Percentiles rank a stretch among this genome's conserved stretches.
phyloP scores from a whole-genome alignment of 2,329 filamentous ascomycete genomes.

The Phaeosphaeria sp. region DNA sequence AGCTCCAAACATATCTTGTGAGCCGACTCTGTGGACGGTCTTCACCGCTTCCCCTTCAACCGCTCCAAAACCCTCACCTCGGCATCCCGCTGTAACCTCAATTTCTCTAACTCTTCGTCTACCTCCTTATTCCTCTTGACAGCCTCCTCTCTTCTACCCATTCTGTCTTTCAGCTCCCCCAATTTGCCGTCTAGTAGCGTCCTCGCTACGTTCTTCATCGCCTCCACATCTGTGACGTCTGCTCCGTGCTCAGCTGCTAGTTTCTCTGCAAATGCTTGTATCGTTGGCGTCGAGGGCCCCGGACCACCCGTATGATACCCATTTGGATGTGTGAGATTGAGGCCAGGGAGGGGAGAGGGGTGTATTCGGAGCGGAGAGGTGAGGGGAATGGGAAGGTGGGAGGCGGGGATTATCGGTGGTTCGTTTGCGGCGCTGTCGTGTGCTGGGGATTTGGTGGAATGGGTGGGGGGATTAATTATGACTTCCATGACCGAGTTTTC shows the following conservation, averaged over 20 bases:
- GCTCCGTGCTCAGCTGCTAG: slow-evolving; percentile 47
- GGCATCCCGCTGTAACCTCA: slow-evolving; percentile 53
- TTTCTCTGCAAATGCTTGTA: slow-evolving; percentile 46
- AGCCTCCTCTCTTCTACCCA: slow-evolving; percentile 49
- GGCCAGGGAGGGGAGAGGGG: slow-evolving; percentile 51
- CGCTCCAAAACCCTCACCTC: slow-evolving; percentile 54
- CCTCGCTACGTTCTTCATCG: slow-evolving; percentile 45
- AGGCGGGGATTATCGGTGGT: slow-evolving; percentile 37
- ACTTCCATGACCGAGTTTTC: slow-evolving; percentile 53
- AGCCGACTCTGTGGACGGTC: not conserved
- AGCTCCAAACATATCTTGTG: too few relatives aligned
- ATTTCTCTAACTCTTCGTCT: slow-evolving; percentile 51
- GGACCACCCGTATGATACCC: slow-evolving; percentile 59
- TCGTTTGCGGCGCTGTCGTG: slow-evolving; percentile 1
- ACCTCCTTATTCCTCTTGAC: slow-evolving; percentile 51
- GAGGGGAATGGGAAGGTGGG: slow-evolving; percentile 52
- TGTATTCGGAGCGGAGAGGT: slow-evolving; percentile 52
- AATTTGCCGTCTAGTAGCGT: slow-evolving; percentile 42
- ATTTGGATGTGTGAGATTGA: slow-evolving; percentile 54
- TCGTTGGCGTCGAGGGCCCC: slow-evolving; percentile 46
- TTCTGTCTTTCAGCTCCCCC: slow-evolving; percentile 47
- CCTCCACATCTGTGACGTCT: slow-evolving; percentile 40
- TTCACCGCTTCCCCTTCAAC: slow-evolving; percentile 45
- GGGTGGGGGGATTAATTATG: slow-evolving; percentile 43
- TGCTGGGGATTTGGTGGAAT: slow-evolving; percentile 31